Percentiles rank a stretch among this genome's conserved stretches.
These are phyloP conservation scores for Hypoxylon rubiginosum DNA, from an alignment of 2,329 filamentous ascomycete genomes.

Conservation along the genomic window DNA sequence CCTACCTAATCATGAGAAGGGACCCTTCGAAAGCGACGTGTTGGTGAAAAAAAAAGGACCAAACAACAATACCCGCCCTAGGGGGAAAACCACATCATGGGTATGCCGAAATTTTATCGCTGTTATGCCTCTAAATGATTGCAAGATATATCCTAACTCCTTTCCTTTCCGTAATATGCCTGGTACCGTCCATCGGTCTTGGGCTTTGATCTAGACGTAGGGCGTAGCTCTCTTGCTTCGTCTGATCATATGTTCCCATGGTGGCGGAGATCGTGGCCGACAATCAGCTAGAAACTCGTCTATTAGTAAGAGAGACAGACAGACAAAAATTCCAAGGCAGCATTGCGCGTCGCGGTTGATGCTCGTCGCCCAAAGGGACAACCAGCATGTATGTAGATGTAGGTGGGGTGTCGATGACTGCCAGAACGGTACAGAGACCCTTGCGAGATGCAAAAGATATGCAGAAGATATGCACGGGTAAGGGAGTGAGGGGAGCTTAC, in stretches of 20 bases:
- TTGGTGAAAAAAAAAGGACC: not conserved
- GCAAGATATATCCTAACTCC: not conserved
- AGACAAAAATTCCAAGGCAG: not conserved
- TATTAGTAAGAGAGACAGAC: conserved; percentile 20
- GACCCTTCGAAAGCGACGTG: conserved; percentile 3
- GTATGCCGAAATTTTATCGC: not conserved
- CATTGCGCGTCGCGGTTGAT: conserved; percentile 6
- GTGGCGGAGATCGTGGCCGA: conserved; percentile 48
- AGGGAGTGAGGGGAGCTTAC: conserved; percentile 39
- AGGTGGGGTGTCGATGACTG: conserved; percentile 23
- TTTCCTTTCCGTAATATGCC: conserved; percentile 22
- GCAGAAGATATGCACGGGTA: not conserved
- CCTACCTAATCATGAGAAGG: not conserved
- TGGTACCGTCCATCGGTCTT: conserved; percentile 4
- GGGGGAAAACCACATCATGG: not conserved
- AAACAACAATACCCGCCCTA: not conserved
- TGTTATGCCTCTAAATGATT: not conserved
- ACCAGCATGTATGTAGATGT: conserved; percentile 9
- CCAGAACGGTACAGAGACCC: conserved; percentile 14
- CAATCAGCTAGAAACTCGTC: conserved; percentile 46
- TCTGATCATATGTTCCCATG: conserved; percentile 53
- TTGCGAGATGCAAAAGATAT: conserved; percentile 25
- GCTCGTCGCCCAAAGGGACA: conserved; percentile 10
- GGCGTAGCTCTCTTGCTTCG: conserved; percentile 46
- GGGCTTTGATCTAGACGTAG: conserved; percentile 42